phyloP scores from a whole-genome alignment of 805 yeast species.

The Teunomyces aglyptinius region DNA sequence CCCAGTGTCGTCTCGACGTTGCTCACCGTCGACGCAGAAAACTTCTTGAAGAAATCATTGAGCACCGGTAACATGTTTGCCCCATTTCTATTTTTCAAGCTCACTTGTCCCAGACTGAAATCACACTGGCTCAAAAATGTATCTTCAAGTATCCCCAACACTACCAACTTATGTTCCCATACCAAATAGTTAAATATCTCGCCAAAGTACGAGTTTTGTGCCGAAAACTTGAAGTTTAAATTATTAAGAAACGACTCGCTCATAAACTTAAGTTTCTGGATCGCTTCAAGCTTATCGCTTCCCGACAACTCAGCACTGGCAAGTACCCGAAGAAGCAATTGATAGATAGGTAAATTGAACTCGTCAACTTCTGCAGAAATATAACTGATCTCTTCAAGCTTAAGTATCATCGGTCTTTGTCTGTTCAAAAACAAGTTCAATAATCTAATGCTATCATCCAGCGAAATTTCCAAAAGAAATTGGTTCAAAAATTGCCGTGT shows the following conservation, averaged over 20 bases:
- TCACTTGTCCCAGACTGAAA: not conserved
- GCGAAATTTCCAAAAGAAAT: slow-evolving; percentile 15
- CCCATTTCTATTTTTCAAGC: not conserved
- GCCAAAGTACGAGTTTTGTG: slow-evolving; percentile 36
- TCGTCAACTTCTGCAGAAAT: slow-evolving; percentile 23
- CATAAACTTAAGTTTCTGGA: slow-evolving; percentile 11
- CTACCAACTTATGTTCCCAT: slow-evolving; percentile 25
- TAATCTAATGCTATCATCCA: slow-evolving; percentile 16
- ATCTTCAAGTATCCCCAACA: slow-evolving; percentile 29
- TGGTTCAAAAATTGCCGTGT: slow-evolving; percentile 22
- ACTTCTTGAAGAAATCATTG: slow-evolving; percentile 46
- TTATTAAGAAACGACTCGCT: slow-evolving; percentile 16
- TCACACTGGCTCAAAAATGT: slow-evolving; percentile 18
- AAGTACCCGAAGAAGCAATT: slow-evolving; percentile 24
- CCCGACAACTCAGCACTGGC: slow-evolving; percentile 14
- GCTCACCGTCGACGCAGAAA: slow-evolving; percentile 35
- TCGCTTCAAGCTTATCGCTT: slow-evolving; percentile 9
- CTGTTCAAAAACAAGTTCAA: slow-evolving; percentile 15
- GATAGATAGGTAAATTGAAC: slow-evolving; percentile 35
- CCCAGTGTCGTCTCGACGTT: slow-evolving; percentile 17
- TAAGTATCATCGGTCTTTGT: slow-evolving; percentile 1
- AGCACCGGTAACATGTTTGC: slow-evolving; percentile 35
- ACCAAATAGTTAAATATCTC: slow-evolving; percentile 35
- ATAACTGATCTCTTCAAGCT: slow-evolving; percentile 16
- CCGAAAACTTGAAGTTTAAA: slow-evolving; percentile 26